A percentile compares a stretch with the other conserved stretches of the same genome.
Conservation (phyloP, 2,329 filamentous ascomycete genomes). For the Colletotrichum cereale region DNA sequence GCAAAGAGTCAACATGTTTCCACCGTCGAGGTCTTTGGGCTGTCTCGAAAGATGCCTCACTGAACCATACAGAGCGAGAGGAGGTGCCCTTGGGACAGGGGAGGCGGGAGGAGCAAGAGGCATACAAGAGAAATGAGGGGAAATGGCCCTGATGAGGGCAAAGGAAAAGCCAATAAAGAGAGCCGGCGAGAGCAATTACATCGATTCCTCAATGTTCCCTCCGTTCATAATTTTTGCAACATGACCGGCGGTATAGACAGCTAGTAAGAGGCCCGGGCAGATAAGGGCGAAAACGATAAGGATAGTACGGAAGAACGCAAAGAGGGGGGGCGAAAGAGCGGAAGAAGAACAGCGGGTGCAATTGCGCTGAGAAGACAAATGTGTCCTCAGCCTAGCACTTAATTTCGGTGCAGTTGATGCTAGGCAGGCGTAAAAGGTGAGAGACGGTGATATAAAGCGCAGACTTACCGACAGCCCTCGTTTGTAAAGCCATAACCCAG, state of each 20-base stretch:
- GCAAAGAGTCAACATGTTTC: not conserved
- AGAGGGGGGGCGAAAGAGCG: not conserved
- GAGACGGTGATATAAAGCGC: slow-evolving; percentile 14
- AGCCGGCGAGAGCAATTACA: not conserved
- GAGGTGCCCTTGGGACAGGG: not conserved
- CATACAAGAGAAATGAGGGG: not conserved
- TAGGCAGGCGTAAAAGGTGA: not conserved
- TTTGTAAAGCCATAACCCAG: slow-evolving; percentile 74
- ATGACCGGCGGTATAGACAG: not conserved
- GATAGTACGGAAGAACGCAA: not conserved
- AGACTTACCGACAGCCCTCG: slow-evolving; percentile 72
- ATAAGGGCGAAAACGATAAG: not conserved
- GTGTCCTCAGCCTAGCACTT: not conserved
- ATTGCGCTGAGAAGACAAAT: not conserved
- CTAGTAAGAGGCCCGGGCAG: not conserved
- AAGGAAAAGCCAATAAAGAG: not conserved
- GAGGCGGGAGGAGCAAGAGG: not conserved
- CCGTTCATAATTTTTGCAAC: not conserved
- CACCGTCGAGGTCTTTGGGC: not conserved
- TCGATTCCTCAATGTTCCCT: no score
- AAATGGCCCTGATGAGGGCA: not conserved
- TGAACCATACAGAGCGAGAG: not conserved
- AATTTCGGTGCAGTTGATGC: not conserved
- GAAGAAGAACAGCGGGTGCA: not conserved
- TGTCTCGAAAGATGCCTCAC: no score